phyloP scores from a whole-genome alignment of 148 eudicot species.

The Rhododendron henanense region DNA sequence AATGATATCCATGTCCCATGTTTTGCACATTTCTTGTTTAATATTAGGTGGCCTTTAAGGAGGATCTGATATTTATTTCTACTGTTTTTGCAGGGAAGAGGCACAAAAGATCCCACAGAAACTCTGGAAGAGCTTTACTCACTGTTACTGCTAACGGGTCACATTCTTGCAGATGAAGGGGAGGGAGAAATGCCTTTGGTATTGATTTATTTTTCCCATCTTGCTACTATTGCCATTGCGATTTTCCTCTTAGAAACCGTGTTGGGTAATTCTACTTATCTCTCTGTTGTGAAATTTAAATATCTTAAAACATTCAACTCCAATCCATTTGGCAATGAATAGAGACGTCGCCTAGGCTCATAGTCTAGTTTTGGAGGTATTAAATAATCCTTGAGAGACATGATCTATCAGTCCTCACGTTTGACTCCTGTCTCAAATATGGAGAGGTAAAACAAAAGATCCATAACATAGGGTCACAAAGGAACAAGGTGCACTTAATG shows the following conservation, averaged over 20 bases:
- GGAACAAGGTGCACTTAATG: constrained; percentile 1
- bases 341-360: background rate
- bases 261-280: background rate
- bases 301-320: background rate
- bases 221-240: background rate
- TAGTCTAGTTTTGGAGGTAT: background rate
- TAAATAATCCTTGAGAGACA: background rate
- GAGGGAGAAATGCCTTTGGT: constrained; percentile 95
- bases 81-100: constrained; percentile 53
- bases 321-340: background rate
- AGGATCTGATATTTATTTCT: background rate
- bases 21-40: background rate
- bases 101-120: constrained; percentile 70
- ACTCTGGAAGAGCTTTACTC: constrained; percentile 92
- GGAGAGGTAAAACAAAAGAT: background rate
- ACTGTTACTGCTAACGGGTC: constrained; percentile 80
- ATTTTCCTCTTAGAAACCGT: background rate
- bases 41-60: background rate
- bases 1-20: background rate
- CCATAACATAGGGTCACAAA: background rate
- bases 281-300: background rate
- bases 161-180: constrained; percentile 94
- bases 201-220: constrained; percentile 5
- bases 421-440: background rate
- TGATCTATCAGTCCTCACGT: background rate